These are phyloP conservation scores for Ramalina intermedia DNA, from an alignment of 495 filamentous ascomycete species.

Conservation along the genomic window DNA sequence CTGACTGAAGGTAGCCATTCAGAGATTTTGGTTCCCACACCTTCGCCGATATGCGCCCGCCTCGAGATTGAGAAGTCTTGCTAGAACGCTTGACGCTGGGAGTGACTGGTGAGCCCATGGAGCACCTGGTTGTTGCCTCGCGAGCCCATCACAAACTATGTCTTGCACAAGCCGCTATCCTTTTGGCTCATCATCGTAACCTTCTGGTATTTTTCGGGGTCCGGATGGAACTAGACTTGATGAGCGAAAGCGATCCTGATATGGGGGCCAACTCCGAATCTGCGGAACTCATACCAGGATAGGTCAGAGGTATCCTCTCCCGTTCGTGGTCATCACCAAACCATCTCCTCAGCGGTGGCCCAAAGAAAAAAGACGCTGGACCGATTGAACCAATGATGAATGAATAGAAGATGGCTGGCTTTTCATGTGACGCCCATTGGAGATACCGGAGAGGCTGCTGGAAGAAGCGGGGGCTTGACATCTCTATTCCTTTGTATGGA, in stretches of 20 bases:
- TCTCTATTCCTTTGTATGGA: conserved; percentile 15
- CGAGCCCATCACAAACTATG: no score
- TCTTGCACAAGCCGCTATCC: neutral
- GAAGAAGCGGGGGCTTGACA: conserved; percentile 72
- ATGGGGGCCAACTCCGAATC: neutral
- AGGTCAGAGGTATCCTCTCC: conserved; percentile 66
- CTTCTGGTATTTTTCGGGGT: conserved; percentile 53
- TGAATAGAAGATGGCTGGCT: conserved; percentile 80
- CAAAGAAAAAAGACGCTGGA: conserved; percentile 48
- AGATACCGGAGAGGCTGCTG: conserved; percentile 64
- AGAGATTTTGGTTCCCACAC: no score
- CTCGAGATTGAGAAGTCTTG: no score
- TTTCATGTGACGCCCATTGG: conserved; percentile 72
- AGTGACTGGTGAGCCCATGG: no score
- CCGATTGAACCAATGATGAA: conserved; percentile 55
- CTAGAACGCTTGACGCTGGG: no score
- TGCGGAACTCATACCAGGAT: conserved; percentile 55
- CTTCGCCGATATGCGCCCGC: no score
- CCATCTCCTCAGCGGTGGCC: conserved; percentile 51
- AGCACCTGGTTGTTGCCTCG: no score
- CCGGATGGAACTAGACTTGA: conserved; percentile 52
- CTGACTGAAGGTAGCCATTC: no score
- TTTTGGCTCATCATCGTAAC: conserved; percentile 52
- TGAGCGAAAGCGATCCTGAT: no score
- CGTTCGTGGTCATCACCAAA: conserved; percentile 55